Base-by-base conservation (phyloP, 176 grass and related monocot species). In the Puccinellia tenuiflora region DNA sequence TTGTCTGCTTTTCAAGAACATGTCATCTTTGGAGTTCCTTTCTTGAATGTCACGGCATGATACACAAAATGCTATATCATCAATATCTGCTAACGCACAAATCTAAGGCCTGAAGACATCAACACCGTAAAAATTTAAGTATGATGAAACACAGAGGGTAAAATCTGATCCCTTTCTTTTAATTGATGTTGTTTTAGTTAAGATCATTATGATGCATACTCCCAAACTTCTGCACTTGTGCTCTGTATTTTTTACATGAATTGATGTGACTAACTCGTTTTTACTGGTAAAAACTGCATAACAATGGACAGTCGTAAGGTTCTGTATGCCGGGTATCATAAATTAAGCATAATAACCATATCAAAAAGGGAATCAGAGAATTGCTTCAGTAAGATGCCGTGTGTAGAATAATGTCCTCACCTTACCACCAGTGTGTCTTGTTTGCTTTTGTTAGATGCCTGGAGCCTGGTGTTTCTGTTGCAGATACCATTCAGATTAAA, bases 361-460 rank as follows among this genome's bases (percentile, higher is more conserved):
- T 42, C 62, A 33, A 68, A 59, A 67, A 75, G 16, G 37, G 46
- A 69, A 46, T 40, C 28, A 21, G 61, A 39, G 6, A 55, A 37
- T 56, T 34, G 30, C 25, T 65, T 78, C 48, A 70, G 18, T 54
- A 78, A 70, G 22, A 61, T 83, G 42, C 59, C 5, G 39, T 56
- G 5, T 59, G 64, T 37, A 48, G 76, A 77, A 77, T 76, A 77
- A 55, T 54, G 45, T 43, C 75, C 28, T 52, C 73, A 64, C 21
- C 22, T 65, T 84, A 64, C 21, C 43, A 80, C 34, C 68, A 15
- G 54, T 24, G 28, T 22, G 18, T 22, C 68, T 75, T 78, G 48
- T 56, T 69, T 85, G 18, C 48, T 57, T 85, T 31, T 7, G n/a
- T 3, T 47, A 57, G 53, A 40, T 80, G 76, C 76, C 66, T 79